phyloP scores from a whole-genome alignment of 1,139 yeast species.

The Geotrichum phurueaensis region DNA sequence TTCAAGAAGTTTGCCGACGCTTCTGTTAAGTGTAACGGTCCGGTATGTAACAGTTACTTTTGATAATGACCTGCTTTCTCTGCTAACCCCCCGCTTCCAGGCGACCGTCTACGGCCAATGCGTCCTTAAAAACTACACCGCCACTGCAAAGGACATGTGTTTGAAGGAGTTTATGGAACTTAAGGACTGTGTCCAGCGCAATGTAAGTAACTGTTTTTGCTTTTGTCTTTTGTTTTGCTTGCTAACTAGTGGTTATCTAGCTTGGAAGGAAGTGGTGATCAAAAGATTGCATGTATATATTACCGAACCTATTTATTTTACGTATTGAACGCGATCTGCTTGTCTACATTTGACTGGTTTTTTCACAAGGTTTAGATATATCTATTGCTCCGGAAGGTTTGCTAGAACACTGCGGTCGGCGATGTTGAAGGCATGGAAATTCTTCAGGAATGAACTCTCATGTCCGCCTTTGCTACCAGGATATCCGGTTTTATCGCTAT shows the following conservation, averaged over 20 bases:
- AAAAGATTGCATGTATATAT: neutral
- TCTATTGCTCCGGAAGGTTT: too few species aligned
- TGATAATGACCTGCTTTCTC: neutral
- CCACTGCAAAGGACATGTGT: constrained; percentile 52
- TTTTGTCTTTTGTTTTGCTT: neutral
- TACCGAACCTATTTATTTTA: neutral
- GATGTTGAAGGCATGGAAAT: too few species aligned
- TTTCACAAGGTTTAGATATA: too few species aligned
- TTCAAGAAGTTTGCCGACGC: constrained; percentile 20
- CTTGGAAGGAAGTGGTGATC: neutral
- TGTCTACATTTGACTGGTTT: neutral
- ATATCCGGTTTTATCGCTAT: too few species aligned
- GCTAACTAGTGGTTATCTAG: neutral
- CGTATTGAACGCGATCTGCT: neutral
- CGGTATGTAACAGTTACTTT: constrained; percentile 14
- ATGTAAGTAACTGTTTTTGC: constrained; percentile 26
- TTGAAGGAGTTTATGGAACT: constrained; percentile 51
- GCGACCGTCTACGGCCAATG: constrained; percentile 52
- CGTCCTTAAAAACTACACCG: constrained; percentile 49
- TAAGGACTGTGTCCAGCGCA: constrained; percentile 49
- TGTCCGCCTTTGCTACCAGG: too few species aligned
- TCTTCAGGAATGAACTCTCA: too few species aligned
- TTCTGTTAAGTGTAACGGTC: constrained; percentile 19
- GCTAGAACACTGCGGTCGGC: neutral
- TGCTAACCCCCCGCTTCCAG: neutral